phyloP scores from a whole-genome alignment of 1,284 basidiomycete genomes.

The Sporisorium sorghi region DNA sequence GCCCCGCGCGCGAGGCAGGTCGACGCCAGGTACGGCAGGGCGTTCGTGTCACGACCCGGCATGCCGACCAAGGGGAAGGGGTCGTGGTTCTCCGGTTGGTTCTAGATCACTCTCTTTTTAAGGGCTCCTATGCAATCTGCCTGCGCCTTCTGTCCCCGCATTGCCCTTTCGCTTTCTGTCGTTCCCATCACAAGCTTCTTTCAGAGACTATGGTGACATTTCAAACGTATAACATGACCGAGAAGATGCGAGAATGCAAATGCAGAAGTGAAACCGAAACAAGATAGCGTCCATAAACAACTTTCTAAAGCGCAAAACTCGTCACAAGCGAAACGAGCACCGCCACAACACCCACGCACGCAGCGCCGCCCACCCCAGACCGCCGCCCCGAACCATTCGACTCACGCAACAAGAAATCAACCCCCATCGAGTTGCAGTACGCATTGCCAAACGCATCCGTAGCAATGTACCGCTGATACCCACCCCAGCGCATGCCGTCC shows the following conservation, averaged over 20 bases:
- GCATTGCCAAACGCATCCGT: conserved; percentile 66
- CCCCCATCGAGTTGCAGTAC: conserved; percentile 66
- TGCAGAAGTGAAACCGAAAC: background rate
- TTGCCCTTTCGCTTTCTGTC: background rate
- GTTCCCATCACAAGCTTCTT: background rate
- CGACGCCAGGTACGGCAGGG: conserved; percentile 1
- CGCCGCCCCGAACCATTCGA: conserved; percentile 23
- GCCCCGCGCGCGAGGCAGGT: too few species aligned
- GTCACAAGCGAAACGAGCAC: conserved; percentile 8
- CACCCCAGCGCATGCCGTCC: conserved; percentile 61
- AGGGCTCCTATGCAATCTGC: too few species aligned
- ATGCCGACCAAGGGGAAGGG: background rate
- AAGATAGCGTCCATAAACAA: conserved; percentile 5
- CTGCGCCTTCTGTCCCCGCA: background rate
- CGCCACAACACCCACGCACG: background rate
- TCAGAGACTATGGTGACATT: background rate
- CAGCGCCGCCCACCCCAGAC: background rate
- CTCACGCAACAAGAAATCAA: conserved; percentile 58
- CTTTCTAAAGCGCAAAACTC: conserved; percentile 1
- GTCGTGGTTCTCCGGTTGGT: conserved; percentile 4
- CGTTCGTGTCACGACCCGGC: background rate
- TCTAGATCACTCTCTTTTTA: background rate
- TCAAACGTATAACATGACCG: background rate
- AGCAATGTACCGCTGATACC: conserved; percentile 61
- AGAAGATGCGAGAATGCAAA: conserved; percentile 10